Percentiles rank a stretch among this genome's conserved stretches.
Evolutionary conservation across 345 rosid species (phyloP).

Genomic region (Alliaria petiolata): DNA sequence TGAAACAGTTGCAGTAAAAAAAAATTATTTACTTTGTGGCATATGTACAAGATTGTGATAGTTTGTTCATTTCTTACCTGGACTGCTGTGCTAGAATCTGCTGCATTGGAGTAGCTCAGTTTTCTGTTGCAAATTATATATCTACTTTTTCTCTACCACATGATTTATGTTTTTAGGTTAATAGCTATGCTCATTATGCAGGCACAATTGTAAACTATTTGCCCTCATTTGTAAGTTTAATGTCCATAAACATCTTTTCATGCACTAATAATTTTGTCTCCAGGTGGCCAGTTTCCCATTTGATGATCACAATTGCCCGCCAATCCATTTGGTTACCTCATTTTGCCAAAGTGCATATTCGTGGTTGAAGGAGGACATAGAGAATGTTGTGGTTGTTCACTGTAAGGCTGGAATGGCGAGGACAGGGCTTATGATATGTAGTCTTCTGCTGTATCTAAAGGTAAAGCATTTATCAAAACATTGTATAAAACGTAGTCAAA

Average conservation of each 20-base stretch:
- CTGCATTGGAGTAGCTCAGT: background rate
- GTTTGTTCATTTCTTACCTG: background rate
- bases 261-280: background rate
- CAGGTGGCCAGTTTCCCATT: constrained; percentile 94
- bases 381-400: constrained; percentile 90
- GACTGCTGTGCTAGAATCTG: background rate
- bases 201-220: background rate
- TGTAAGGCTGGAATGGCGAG: constrained; percentile 96
- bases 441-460: constrained; percentile 77
- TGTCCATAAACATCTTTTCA: background rate
- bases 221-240: background rate
- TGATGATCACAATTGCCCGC: constrained; percentile 89
- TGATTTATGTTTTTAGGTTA: background rate
- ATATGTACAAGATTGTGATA: background rate
- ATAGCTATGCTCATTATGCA: background rate
- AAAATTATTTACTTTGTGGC: background rate
- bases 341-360: constrained; percentile 86
- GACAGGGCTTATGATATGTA: constrained; percentile 90
- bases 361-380: constrained; percentile 88
- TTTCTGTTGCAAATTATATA: background rate
- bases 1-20: background rate
- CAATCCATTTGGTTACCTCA: constrained; percentile 67
- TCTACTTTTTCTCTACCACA: background rate
- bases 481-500: constrained; percentile 13
- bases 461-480: constrained; percentile 25